Conservation (phyloP, 306 rosid species). For the Ormosia emarginata region DNA sequence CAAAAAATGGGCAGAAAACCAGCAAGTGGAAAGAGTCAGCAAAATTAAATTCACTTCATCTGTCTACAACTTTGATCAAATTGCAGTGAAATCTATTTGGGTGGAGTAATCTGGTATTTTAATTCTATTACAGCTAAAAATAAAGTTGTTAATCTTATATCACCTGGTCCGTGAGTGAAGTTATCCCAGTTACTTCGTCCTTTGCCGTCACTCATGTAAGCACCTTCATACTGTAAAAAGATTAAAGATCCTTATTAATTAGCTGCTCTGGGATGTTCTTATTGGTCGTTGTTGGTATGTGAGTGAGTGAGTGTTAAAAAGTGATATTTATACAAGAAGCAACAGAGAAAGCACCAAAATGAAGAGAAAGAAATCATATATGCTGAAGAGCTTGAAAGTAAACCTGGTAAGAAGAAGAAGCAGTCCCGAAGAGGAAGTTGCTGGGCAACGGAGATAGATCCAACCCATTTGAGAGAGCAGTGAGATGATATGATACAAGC, state of each 20-base stretch:
- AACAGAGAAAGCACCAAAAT: background rate
- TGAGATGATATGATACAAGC: background rate
- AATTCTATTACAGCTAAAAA: background rate
- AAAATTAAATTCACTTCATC: background rate
- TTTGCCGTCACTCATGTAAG: constrained; percentile 57
- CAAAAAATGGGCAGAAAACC: background rate
- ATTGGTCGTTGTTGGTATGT: background rate
- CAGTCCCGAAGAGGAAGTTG: constrained; percentile 62
- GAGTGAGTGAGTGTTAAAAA: background rate
- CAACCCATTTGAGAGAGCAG: background rate
- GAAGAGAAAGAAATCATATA: background rate
- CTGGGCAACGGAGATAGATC: constrained; percentile 22
- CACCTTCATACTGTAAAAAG: constrained; percentile 60
- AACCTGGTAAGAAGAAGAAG: constrained; percentile 77
- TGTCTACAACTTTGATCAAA: background rate
- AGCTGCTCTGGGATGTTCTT: background rate
- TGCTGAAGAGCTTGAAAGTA: background rate
- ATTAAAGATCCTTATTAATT: background rate
- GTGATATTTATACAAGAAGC: background rate
- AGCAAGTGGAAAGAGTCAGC: background rate
- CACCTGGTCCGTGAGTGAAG: constrained; percentile 57
- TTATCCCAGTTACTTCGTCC: constrained; percentile 67
- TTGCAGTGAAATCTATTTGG: background rate
- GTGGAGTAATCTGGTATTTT: background rate
- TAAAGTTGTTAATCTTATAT: background rate